Evolutionary conservation across 2,329 filamentous ascomycete species (phyloP).

Genomic region (Coniochaeta hoffmannii): DNA sequence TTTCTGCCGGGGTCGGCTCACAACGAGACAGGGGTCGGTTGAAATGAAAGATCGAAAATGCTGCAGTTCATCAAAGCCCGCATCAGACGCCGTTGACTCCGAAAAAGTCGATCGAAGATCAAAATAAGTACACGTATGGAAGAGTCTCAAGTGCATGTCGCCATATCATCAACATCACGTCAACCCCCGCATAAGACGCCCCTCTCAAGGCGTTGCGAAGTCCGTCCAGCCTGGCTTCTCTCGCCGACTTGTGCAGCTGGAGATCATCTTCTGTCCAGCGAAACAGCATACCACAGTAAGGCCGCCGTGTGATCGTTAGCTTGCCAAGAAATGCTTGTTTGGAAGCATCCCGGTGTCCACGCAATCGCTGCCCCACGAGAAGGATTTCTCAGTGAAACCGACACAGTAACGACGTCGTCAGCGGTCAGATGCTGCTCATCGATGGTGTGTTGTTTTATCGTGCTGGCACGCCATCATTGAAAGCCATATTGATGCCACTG

Average conservation of each 20-base stretch:
- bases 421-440: not conserved
- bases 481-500: not conserved
- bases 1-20: not conserved
- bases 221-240: too few species aligned
- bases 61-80: not conserved
- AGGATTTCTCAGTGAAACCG: not conserved
- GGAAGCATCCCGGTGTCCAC: not conserved
- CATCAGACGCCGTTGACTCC: not conserved
- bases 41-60: not conserved
- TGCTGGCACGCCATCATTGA: not conserved
- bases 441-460: too few species aligned
- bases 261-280: too few species aligned
- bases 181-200: too few species aligned
- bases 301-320: not conserved
- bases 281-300: not conserved
- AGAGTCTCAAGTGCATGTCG: too few species aligned
- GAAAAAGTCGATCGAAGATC: not conserved
- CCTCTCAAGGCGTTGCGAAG: too few species aligned
- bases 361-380: not conserved
- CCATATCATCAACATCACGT: too few species aligned
- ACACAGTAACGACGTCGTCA: not conserved
- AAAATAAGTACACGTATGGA: not conserved
- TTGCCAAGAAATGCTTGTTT: slow-evolving; percentile 1
- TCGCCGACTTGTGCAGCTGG: too few species aligned
- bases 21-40: not conserved